Conservation (phyloP, 495 filamentous ascomycete genomes). For the Penicillium malachiteum region DNA sequence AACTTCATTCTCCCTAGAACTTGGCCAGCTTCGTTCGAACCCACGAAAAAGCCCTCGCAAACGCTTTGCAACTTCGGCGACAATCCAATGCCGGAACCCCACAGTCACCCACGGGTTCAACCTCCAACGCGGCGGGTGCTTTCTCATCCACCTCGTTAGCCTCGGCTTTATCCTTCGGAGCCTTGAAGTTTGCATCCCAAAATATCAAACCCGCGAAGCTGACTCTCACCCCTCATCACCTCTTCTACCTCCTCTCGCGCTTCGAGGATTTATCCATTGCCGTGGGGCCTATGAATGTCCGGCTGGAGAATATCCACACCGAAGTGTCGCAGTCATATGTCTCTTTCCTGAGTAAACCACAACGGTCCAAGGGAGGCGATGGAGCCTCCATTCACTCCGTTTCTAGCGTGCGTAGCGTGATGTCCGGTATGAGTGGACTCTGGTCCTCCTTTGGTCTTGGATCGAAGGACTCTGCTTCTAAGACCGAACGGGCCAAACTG, state of each 20-base stretch:
- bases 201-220: slow-evolving; percentile 85
- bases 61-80: slow-evolving; percentile 81
- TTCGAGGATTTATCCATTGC: slow-evolving; percentile 89
- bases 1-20: slow-evolving; percentile 55
- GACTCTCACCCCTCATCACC: slow-evolving; percentile 92
- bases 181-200: slow-evolving; percentile 79
- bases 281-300: slow-evolving; percentile 93
- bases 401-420: slow-evolving; percentile 93
- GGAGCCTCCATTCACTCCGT: slow-evolving; percentile 88
- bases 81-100: slow-evolving; percentile 62
- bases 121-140: slow-evolving; percentile 56
- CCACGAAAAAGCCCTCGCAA: slow-evolving; percentile 95
- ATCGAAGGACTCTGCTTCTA: slow-evolving; percentile 69
- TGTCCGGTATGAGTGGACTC: slow-evolving; percentile 89
- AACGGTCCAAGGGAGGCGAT: slow-evolving; percentile 71
- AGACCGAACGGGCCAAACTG: slow-evolving; percentile 82
- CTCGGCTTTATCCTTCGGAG: slow-evolving; percentile 79
- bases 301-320: slow-evolving; percentile 90
- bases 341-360: slow-evolving; percentile 81
- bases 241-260: slow-evolving; percentile 91
- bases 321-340: slow-evolving; percentile 87
- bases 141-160: slow-evolving; percentile 70
- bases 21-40: slow-evolving; percentile 93
- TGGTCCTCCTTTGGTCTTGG: slow-evolving; percentile 86
- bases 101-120: slow-evolving; percentile 43